Percentiles rank a stretch among this genome's conserved stretches.
Evolutionary conservation across 768 basidiomycete species (phyloP).

Genomic region (Melanogaster broomeanus): DNA sequence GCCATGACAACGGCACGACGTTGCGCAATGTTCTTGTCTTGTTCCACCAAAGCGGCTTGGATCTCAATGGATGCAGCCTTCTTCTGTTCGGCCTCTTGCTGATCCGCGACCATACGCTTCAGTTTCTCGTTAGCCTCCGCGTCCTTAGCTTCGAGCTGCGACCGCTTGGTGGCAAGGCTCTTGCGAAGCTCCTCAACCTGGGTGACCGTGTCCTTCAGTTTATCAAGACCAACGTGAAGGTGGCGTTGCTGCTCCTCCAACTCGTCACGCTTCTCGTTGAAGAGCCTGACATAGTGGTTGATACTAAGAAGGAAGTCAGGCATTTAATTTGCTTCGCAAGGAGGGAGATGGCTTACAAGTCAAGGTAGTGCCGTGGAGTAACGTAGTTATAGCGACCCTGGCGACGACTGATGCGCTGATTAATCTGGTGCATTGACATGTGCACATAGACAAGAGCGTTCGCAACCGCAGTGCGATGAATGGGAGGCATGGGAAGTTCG

Average conservation of each 20-base stretch:
- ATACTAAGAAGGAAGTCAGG: conserved; percentile 55
- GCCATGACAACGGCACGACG: conserved; percentile 88
- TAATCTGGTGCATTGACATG: conserved; percentile 85
- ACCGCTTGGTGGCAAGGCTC: conserved; percentile 91
- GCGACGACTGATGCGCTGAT: conserved; percentile 82
- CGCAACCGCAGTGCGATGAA: conserved; percentile 88
- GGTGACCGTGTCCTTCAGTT: conserved; percentile 91
- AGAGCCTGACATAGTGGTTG: conserved; percentile 94
- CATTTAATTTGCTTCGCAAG: not conserved
- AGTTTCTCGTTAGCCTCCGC: conserved; percentile 97
- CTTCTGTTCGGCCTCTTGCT: conserved; percentile 99
- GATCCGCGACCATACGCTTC: conserved; percentile 96
- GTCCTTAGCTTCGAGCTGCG: conserved; percentile 91
- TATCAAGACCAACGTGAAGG: conserved; percentile 96
- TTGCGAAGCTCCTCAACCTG: conserved; percentile 96
- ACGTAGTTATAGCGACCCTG: conserved; percentile 97
- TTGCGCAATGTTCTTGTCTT: conserved; percentile 87
- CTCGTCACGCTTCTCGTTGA: conserved; percentile 95
- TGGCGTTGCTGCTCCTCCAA: conserved; percentile 98
- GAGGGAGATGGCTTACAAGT: conserved; percentile 75
- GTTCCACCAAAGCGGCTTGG: conserved; percentile 89
- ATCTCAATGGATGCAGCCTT: conserved; percentile 96
- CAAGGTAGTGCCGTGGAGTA: conserved; percentile 96
- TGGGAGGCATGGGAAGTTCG: conserved; percentile 79
- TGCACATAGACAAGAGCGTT: conserved; percentile 95